These are phyloP conservation scores for Nakataea oryzae DNA, from an alignment of 2,329 filamentous ascomycete genomes.

Conservation along the genomic window DNA sequence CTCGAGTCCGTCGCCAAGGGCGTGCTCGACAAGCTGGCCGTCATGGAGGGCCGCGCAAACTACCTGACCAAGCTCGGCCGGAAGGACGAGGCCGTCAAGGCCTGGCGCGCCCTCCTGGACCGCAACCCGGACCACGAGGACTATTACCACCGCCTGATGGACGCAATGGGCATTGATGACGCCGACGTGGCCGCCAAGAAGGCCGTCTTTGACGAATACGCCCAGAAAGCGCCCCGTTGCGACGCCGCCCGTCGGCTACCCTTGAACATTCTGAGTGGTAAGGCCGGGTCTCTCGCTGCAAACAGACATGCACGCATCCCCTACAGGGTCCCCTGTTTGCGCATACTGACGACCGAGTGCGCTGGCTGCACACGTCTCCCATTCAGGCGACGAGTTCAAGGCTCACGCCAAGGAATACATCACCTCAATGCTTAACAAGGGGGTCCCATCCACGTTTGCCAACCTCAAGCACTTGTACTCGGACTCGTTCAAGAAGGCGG, in stretches of 20 bases:
- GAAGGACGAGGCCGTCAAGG: slow-evolving; percentile 70
- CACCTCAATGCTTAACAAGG: slow-evolving; percentile 76
- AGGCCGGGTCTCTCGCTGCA: slow-evolving; percentile 12
- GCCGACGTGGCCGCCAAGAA: slow-evolving; percentile 49
- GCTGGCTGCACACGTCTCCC: background rate
- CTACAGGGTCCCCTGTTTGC: background rate
- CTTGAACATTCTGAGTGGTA: slow-evolving; percentile 75
- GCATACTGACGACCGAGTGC: slow-evolving; percentile 1
- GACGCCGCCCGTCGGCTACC: slow-evolving; percentile 82
- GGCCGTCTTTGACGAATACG: slow-evolving; percentile 70
- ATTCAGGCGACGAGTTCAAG: slow-evolving; percentile 65
- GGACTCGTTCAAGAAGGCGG: slow-evolving; percentile 66
- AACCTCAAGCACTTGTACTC: slow-evolving; percentile 91
- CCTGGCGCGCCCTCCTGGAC: slow-evolving; percentile 71
- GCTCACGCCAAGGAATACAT: slow-evolving; percentile 71
- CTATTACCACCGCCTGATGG: slow-evolving; percentile 74
- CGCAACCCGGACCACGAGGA: slow-evolving; percentile 79
- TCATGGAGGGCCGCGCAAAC: slow-evolving; percentile 76
- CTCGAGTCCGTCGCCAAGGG: slow-evolving; percentile 67
- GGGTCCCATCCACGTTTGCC: slow-evolving; percentile 90
- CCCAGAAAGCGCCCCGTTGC: slow-evolving; percentile 67
- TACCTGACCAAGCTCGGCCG: slow-evolving; percentile 71
- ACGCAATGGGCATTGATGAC: slow-evolving; percentile 52
- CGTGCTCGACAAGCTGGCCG: slow-evolving; percentile 72
- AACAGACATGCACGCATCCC: background rate